Evolutionary conservation across 179 eudicot genomes (phyloP), one percentile per base, ranked within the genome.

Genomic region (Spinacia oleracea): DNA sequence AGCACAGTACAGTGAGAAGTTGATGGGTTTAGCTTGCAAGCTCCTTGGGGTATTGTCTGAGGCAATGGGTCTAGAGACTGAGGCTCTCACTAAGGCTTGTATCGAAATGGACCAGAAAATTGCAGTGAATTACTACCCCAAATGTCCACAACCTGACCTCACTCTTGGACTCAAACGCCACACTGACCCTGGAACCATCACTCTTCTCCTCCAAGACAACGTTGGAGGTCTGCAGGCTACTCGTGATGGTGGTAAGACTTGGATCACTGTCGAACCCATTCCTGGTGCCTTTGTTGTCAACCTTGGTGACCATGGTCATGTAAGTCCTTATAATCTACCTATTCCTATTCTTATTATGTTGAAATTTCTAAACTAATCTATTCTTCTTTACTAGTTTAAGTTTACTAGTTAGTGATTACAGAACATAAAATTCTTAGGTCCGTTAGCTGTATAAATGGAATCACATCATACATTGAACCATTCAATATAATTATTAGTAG

Each of bases 41-140:
- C 84, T 96, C 34, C 85, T 91, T 9, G 99, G 89, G 38, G 93
- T 93, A n/a, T 72, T 96, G 14, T 96, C 97, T 0, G 97, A 93
- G 74, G 97, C 96, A 4, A 93, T 96, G 98, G 98, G 90, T 1
- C 85, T 96, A 1, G 98, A 92, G 46, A 87, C 88, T 5, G 97
- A 96, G 71, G 97, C 97, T 11, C 77, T 93, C 1, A 86, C 95
- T 0, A 89, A 91, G 76, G 98, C 99, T 0, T 96, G 98, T 65
- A 89, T 91, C 12, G 97, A 96, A 15, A 91, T 93, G 99, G 98
- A 93, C 81, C 98, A 96, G 74, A 93, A 96, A 72, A 86, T 96
- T 43, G 96, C 90, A 71, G 91, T 96, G 15, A 93, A 96, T 74
- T 91, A 84, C 89, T 96, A 96, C 86, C 99, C 98, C 3, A 90